Conservation (phyloP, 495 filamentous ascomycete species). For the Polyplosphaeria fusca region DNA sequence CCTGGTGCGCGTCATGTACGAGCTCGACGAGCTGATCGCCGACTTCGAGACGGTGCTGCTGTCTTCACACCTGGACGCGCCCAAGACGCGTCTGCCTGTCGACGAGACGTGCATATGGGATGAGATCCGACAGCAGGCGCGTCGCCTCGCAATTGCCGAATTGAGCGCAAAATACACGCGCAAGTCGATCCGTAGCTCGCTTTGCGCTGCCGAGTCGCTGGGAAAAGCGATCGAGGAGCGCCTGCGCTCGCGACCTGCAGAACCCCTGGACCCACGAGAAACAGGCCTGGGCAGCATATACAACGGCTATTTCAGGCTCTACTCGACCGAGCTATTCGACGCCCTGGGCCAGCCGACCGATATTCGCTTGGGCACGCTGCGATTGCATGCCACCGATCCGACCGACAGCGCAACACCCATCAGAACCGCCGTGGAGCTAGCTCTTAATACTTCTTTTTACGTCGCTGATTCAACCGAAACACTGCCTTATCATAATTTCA, state of each 20-base stretch:
- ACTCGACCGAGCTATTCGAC: constrained; percentile 26
- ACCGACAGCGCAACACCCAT: not conserved
- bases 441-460: constrained; percentile 20
- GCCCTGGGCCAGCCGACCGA: constrained; percentile 13
- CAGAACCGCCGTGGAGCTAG: constrained; percentile 13
- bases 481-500: constrained; percentile 15
- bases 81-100: constrained; percentile 3
- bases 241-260: not conserved
- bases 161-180: constrained; percentile 15
- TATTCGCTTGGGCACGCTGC: constrained; percentile 27
- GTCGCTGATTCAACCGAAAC: constrained; percentile 24
- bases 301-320: constrained; percentile 25
- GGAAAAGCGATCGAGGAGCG: constrained; percentile 10
- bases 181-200: constrained; percentile 17
- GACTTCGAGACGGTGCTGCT: constrained; percentile 12
- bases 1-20: constrained; percentile 19
- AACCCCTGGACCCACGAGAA: not conserved
- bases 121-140: constrained; percentile 13
- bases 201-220: constrained; percentile 7
- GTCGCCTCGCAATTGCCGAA: constrained; percentile 23
- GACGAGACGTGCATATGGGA: not conserved
- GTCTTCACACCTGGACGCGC: not conserved
- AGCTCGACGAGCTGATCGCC: constrained; percentile 20
- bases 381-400: constrained; percentile 5
- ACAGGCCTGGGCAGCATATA: not conserved